phyloP scores from a whole-genome alignment of 2,329 filamentous ascomycete species.

The Fonsecaea nubica region DNA sequence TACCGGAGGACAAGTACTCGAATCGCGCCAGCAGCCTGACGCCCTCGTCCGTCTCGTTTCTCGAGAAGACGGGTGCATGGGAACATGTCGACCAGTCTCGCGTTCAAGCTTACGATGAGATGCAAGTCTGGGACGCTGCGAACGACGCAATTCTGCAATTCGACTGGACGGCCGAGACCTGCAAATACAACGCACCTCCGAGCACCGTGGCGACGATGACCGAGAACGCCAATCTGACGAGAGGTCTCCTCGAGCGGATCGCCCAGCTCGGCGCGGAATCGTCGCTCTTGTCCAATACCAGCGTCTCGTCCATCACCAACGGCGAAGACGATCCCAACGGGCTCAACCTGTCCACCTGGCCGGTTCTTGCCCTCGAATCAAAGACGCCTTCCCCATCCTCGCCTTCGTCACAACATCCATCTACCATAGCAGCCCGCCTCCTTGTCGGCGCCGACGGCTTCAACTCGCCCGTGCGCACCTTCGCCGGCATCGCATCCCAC shows the following conservation, averaged over 20 bases:
- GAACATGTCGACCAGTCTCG: slow-evolving; percentile 72
- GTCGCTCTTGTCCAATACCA: slow-evolving; percentile 75
- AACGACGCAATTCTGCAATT: slow-evolving; percentile 88
- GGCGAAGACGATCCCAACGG: slow-evolving; percentile 71
- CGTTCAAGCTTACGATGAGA: slow-evolving; percentile 87
- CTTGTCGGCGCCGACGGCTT: slow-evolving; percentile 93
- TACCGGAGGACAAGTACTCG: slow-evolving; percentile 74
- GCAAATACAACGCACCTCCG: slow-evolving; percentile 44
- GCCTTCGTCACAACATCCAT: slow-evolving; percentile 43
- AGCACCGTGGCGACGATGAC: slow-evolving; percentile 91
- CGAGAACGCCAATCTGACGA: slow-evolving; percentile 89
- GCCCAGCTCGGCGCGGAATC: slow-evolving; percentile 65
- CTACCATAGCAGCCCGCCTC: slow-evolving; percentile 76
- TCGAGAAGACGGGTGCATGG: slow-evolving; percentile 87
- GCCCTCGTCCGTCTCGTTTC: slow-evolving; percentile 81
- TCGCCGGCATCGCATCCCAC: slow-evolving; percentile 81
- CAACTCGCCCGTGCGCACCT: slow-evolving; percentile 89
- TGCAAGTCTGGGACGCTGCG: slow-evolving; percentile 98
- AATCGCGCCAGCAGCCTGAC: slow-evolving; percentile 97
- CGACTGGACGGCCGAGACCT: slow-evolving; percentile 67
- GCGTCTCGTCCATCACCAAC: slow-evolving; percentile 78
- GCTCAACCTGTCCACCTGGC: slow-evolving; percentile 84
- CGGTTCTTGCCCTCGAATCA: slow-evolving; percentile 75
- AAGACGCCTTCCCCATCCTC: slow-evolving; percentile 45
- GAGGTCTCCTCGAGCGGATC: slow-evolving; percentile 74